phyloP scores from a whole-genome alignment of 2,329 filamentous ascomycete species.

The Mariannaea elegans region DNA sequence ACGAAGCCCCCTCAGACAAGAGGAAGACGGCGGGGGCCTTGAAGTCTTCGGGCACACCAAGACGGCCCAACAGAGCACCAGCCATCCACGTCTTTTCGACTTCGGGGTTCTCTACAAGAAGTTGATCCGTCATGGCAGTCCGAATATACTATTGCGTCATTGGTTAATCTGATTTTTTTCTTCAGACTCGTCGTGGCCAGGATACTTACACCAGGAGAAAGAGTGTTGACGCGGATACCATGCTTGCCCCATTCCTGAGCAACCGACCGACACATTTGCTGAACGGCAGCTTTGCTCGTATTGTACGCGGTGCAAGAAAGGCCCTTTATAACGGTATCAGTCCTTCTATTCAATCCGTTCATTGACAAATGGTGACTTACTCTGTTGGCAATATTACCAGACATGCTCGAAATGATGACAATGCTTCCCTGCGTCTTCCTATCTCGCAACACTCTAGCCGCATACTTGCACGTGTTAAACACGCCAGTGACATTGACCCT shows the following conservation, averaged over 20 bases:
- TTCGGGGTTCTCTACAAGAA: slow-evolving; percentile 56
- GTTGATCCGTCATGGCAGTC: slow-evolving; percentile 57
- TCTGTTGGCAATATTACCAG: slow-evolving; percentile 58
- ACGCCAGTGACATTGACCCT: slow-evolving; percentile 76
- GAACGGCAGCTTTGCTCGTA: slow-evolving; percentile 68
- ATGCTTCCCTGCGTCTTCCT: slow-evolving; percentile 55
- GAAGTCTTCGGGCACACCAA: slow-evolving; percentile 66
- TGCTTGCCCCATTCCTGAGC: slow-evolving; percentile 70
- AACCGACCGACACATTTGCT: slow-evolving; percentile 67
- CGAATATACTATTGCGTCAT: slow-evolving; percentile 50
- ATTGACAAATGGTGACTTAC: slow-evolving; percentile 45
- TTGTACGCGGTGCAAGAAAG: slow-evolving; percentile 71
- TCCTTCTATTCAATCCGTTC: background rate
- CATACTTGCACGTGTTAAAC: slow-evolving; percentile 75
- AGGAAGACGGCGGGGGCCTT: slow-evolving; percentile 66
- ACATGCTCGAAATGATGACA: slow-evolving; percentile 61
- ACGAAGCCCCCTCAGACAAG: slow-evolving; percentile 63
- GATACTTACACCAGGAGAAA: slow-evolving; percentile 65
- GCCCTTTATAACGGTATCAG: slow-evolving; percentile 51
- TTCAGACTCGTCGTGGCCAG: background rate
- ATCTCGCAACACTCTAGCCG: slow-evolving; percentile 65
- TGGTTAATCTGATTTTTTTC: background rate
- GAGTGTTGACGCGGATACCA: slow-evolving; percentile 72
- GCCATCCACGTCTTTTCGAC: slow-evolving; percentile 62
- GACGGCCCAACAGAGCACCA: slow-evolving; percentile 60